These are phyloP conservation scores for Xylaria sp. DNA, from an alignment of 2,329 filamentous ascomycete genomes.

Conservation along the genomic window DNA sequence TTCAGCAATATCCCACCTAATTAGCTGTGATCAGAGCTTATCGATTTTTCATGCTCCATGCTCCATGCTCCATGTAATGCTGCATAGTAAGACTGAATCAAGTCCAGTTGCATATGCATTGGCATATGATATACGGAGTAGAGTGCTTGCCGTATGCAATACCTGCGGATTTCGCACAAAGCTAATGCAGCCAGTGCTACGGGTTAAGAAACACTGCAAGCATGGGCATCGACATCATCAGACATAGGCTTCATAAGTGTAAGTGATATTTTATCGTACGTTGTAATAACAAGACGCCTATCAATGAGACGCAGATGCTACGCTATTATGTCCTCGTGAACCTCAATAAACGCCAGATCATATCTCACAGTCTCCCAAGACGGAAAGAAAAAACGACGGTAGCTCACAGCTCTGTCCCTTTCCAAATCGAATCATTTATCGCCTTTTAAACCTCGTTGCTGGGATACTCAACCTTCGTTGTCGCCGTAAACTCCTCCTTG, in stretches of 20 bases:
- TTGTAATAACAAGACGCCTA: neutral
- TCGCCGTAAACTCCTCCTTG: slow-evolving; percentile 79
- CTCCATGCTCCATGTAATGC: neutral
- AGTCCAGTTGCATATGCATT: neutral
- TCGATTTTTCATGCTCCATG: neutral
- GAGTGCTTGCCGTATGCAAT: neutral
- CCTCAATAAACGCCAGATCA: slow-evolving; percentile 15
- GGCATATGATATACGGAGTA: no score
- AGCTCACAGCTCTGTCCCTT: neutral
- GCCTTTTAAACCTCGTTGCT: slow-evolving; percentile 70
- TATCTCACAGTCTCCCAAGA: neutral
- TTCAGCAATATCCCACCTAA: neutral
- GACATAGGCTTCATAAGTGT: neutral
- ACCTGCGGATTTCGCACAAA: slow-evolving; percentile 9
- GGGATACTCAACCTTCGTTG: slow-evolving; percentile 72
- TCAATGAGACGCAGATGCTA: neutral
- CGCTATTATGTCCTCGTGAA: neutral
- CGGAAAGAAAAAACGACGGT: neutral
- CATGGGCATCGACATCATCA: neutral
- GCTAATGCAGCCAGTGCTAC: neutral
- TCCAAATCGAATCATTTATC: neutral
- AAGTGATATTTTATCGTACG: neutral
- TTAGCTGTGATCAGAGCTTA: neutral
- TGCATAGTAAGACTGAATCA: neutral
- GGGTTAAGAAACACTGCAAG: neutral